These are phyloP conservation scores for Gossypium anomalum DNA, from an alignment of 345 rosid species.

Conservation along the genomic window DNA sequence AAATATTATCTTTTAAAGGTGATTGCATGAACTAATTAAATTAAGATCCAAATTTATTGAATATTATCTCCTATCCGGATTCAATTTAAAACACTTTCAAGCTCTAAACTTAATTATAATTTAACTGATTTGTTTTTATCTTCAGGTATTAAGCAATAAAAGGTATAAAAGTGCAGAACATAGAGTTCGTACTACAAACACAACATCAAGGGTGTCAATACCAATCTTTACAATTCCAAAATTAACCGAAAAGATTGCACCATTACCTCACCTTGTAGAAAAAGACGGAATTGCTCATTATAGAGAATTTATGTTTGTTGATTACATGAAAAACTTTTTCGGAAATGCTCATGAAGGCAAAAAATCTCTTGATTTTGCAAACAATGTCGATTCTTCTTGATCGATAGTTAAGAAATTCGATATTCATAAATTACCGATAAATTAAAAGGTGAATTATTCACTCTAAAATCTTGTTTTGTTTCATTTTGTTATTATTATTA, in stretches of 20 bases:
- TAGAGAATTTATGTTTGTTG: conserved; percentile 36
- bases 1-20: no score
- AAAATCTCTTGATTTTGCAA: not conserved
- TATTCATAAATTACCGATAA: not conserved
- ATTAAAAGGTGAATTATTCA: not conserved
- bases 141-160: conserved; percentile 49
- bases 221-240: conserved; percentile 51
- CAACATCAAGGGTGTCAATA: conserved; percentile 46
- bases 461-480: not conserved
- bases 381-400: not conserved
- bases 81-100: no score
- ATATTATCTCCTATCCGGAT: no score
- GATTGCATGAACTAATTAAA: no score
- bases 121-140: not conserved
- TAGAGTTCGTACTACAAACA: conserved; percentile 46
- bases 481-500: no score
- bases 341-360: conserved; percentile 51
- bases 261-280: conserved; percentile 39
- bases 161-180: conserved; percentile 59
- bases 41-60: no score
- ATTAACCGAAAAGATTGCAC: conserved; percentile 37
- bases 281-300: conserved; percentile 43
- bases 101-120: no score
- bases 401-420: not conserved
- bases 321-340: conserved; percentile 54